phyloP scores from a whole-genome alignment of 176 grass and related monocot genomes.

The Guadua angustifolia region DNA sequence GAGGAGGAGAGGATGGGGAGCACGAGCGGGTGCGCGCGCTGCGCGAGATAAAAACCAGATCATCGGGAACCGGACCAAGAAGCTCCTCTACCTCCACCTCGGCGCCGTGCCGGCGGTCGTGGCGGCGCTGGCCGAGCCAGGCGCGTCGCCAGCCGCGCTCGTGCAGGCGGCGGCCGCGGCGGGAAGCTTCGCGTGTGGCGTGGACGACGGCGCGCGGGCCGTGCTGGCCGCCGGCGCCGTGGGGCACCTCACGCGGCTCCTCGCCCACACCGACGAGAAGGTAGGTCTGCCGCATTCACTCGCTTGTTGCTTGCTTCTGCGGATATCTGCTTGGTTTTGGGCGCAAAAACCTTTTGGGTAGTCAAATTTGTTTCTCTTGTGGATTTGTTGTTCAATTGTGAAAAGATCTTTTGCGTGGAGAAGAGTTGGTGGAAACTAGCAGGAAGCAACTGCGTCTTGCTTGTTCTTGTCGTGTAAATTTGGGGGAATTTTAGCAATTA shows the following conservation, averaged over 20 bases:
- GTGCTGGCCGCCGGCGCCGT: slow-evolving; percentile 74
- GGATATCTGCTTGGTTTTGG: slow-evolving; percentile 31
- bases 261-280: slow-evolving; percentile 80
- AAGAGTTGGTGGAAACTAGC: slow-evolving; percentile 35
- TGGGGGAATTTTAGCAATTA: slow-evolving; percentile 8
- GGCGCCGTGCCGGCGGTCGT: slow-evolving; percentile 85
- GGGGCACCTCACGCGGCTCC: slow-evolving; percentile 68
- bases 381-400: slow-evolving; percentile 28
- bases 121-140: slow-evolving; percentile 58
- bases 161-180: slow-evolving; percentile 87
- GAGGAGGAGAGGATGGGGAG: slow-evolving; percentile 42
- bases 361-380: background rate
- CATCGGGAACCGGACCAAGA: slow-evolving; percentile 98
- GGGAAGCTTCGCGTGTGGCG: slow-evolving; percentile 95
- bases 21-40: slow-evolving; percentile 68
- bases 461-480: slow-evolving; percentile 18
- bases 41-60: slow-evolving; percentile 99
- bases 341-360: background rate
- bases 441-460: slow-evolving; percentile 17
- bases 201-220: slow-evolving; percentile 86
- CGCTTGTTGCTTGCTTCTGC: slow-evolving; percentile 32
- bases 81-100: slow-evolving; percentile 82
- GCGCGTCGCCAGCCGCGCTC: slow-evolving; percentile 53
- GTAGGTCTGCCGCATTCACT: slow-evolving; percentile 46
- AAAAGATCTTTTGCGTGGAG: slow-evolving; percentile 44